phyloP scores from a whole-genome alignment of 2,329 filamentous ascomycete genomes.

The Colletotrichum sp. region DNA sequence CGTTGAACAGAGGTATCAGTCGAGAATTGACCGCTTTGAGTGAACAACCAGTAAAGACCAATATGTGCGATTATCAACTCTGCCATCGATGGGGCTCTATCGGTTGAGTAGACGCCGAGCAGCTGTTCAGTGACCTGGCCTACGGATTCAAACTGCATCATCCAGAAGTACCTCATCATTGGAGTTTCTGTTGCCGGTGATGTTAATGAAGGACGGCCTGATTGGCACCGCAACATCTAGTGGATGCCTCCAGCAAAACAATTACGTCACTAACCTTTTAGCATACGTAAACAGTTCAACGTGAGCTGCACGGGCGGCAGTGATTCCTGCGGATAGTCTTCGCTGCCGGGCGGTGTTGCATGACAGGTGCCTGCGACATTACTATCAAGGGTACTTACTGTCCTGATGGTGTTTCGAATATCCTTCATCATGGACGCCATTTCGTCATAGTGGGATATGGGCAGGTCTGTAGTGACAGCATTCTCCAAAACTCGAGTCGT shows the following conservation, averaged over 20 bases:
- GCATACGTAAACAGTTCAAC: neutral
- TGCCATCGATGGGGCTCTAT: neutral
- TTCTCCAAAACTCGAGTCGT: neutral
- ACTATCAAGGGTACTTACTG: accelerated
- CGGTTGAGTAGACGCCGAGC: neutral
- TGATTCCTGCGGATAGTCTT: accelerated
- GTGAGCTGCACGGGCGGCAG: neutral
- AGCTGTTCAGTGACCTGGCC: neutral
- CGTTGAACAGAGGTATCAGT: neutral
- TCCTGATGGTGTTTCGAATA: neutral
- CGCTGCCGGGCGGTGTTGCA: accelerated
- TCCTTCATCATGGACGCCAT: neutral
- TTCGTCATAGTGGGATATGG: neutral
- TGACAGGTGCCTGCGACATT: neutral
- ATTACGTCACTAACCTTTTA: neutral
- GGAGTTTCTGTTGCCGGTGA: neutral
- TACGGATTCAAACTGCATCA: neutral
- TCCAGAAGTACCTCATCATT: neutral
- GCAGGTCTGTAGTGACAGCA: neutral
- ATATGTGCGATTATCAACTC: neutral
- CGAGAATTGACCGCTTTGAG: neutral
- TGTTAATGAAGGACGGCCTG: too few relatives aligned
- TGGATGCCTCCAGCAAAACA: too few relatives aligned
- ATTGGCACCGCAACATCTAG: too few relatives aligned
- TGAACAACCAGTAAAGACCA: neutral